Evolutionary conservation across 805 yeast species (phyloP).

Genomic region (Candida maltosa): DNA sequence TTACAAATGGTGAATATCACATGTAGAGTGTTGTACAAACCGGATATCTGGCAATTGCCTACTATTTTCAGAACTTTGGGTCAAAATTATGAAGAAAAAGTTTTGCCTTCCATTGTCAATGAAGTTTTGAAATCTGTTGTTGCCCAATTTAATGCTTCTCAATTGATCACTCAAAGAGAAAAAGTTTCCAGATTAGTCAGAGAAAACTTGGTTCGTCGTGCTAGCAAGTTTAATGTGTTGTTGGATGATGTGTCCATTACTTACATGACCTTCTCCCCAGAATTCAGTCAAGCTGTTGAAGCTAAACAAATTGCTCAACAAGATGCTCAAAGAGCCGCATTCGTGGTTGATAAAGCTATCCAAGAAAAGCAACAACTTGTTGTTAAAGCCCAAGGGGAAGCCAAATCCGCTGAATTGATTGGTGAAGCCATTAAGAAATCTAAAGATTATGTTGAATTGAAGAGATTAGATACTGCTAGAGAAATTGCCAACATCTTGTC

Average conservation of each 20-base stretch:
- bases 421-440: constrained; percentile 99
- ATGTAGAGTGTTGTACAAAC: constrained; percentile 94
- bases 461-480: constrained; percentile 94
- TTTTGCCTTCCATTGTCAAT: constrained; percentile 95
- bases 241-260: constrained; percentile 97
- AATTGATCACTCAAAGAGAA: constrained; percentile 98
- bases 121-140: constrained; percentile 96
- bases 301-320: constrained; percentile 99
- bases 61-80: constrained; percentile 89
- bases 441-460: constrained; percentile 92
- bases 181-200: constrained; percentile 87
- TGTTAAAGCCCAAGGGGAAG: constrained; percentile 98
- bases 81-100: constrained; percentile 92
- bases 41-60: constrained; percentile 76
- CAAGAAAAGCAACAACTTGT: constrained; percentile 97
- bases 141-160: constrained; percentile 98
- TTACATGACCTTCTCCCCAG: constrained; percentile 95
- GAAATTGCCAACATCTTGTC: constrained; percentile 89
- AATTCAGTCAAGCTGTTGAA: constrained; percentile 95
- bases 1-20: constrained; percentile 98
- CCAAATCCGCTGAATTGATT: constrained; percentile 93
- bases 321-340: constrained; percentile 98
- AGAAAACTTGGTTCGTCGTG: constrained; percentile 88
- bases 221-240: constrained; percentile 78
- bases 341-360: constrained; percentile 91